Evolutionary conservation across 1,284 basidiomycete species (phyloP), one percentile per base, ranked within the genome.

Genomic region (Cystobasidium slooffiae): DNA sequence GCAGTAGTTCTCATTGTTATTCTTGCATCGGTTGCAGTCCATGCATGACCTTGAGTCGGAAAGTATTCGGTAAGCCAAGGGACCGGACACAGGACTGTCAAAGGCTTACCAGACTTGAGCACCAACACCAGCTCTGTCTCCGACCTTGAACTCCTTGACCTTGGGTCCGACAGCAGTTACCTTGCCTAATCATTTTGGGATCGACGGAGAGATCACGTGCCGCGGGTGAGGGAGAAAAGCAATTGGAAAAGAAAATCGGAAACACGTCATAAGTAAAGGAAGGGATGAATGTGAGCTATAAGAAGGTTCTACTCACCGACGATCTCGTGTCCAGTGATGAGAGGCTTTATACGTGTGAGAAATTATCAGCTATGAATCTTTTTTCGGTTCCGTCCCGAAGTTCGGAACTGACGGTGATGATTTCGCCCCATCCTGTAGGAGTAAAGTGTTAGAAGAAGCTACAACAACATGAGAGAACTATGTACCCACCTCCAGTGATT

Each of bases 1-100:
- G 77, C 85, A 85, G 76, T 88, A 87, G 77, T 86, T 85, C 81
- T 89, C 88, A 76, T 86, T 86, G 77, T 85, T 85, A 43, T 22
- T 47, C 37, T 51, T 41, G 64, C 64, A 66, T 51, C 64, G 64
- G 47, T 53, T 53, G 64, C 64, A 84, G 63, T 82, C 64, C 49
- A 81, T 79, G 75, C 82, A 83, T 41, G 80, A 80, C 80, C 79
- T 85, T 84, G 43, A 31, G 49, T 43, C 44, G 20, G 22, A 16
- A 41, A 41, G n/a, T n/a, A 12, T 3, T 6, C 46, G 12, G 10
- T 24, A 37, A n/a, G 20, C 47, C 49, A 9, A 53, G 24, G 24
- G 3, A 56, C 3, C 4, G 7, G 18, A 59, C n/a, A 41, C 20
- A 7, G 31, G 18, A 41, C 12, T 16, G 9, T 41, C 22, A 7